Base-by-base conservation (phyloP, 2,329 filamentous ascomycete genomes). In the Nemania sp. region DNA sequence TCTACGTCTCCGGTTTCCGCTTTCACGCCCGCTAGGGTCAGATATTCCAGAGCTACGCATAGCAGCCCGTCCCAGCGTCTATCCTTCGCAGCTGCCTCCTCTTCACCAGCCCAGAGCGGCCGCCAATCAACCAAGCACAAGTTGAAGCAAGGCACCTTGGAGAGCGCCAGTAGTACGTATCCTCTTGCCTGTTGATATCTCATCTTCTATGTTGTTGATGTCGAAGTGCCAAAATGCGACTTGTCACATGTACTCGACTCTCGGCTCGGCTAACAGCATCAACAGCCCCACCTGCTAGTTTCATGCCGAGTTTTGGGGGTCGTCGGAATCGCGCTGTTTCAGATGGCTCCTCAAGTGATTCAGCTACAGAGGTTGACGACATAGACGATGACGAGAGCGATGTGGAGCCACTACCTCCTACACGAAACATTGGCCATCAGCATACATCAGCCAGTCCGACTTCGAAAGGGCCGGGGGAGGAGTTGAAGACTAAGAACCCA, bases 11-110 rank as follows among this genome's bases (percentile, higher is more conserved):
- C 65, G 3, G 37, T 49, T 12, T 57, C 57, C n/a, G 30, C 48
- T 15, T 61, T 52, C 11, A 64, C 68, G 17, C 62, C 67, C 24
- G 65, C 67, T 5, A 65, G 64, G 19, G 60, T 69, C 7, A 63
- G 65, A n/a, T 68, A 64, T 36, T 52, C 64, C n/a, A 61, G 52
- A 26, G 46, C 48, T 28, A 47, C 57, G 8, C 48, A 52, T 22
- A 60, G 57, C 45, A 60, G 60, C 19, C 56, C 54, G 9, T 52
- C 49, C 52, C 47, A 34, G 33, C 49, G 26, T 20, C 23, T 31
- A 12, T 39, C 51, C 30, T 45, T 55, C 30, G 43, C 41, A 15
- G 51, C 49, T 12, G 15, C 44, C 11, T 20, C 45, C 15, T 37
- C 41, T 15, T 52, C 54, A 5, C 26, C 49, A 24, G 50, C 41